Evolutionary conservation across 108 stramenopile genomes (phyloP).

Genomic region (Conticribra weissflogii): DNA sequence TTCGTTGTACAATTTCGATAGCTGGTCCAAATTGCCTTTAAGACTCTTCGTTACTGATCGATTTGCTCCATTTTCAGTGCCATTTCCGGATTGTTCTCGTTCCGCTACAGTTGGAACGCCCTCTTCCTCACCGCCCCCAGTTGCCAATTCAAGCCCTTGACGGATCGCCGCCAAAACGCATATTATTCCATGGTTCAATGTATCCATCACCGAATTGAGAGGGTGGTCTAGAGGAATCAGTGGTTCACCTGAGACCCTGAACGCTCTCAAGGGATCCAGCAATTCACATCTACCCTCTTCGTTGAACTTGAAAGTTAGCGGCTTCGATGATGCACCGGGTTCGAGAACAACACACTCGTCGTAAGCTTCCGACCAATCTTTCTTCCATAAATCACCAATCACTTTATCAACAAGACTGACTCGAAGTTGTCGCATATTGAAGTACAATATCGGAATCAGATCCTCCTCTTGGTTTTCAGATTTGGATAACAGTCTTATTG

Average conservation of each 20-base stretch:
- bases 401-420: conserved; percentile 34
- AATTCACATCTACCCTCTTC: conserved; percentile 28
- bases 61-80: neutral
- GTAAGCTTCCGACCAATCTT: conserved; percentile 31
- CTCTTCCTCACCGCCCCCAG: too few species aligned
- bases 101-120: too few species aligned
- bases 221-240: conserved; percentile 24
- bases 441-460: conserved; percentile 36
- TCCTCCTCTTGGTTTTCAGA: conserved; percentile 1
- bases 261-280: conserved; percentile 27
- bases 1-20: neutral
- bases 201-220: conserved; percentile 25
- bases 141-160: conserved; percentile 17
- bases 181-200: conserved; percentile 25
- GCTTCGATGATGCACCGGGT: conserved; percentile 10
- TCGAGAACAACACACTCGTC: conserved; percentile 39
- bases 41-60: neutral
- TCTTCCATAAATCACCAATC: conserved; percentile 36
- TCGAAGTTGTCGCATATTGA: conserved; percentile 36
- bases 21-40: conserved; percentile 6
- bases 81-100: too few species aligned
- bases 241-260: neutral
- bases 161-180: conserved; percentile 31
- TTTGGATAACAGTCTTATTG: conserved; percentile 15
- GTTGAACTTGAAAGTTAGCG: conserved; percentile 33